A percentile compares a stretch with the other conserved stretches of the same genome.
Conservation (phyloP, 2,329 filamentous ascomycete genomes). For the Exophiala alcalophila region DNA sequence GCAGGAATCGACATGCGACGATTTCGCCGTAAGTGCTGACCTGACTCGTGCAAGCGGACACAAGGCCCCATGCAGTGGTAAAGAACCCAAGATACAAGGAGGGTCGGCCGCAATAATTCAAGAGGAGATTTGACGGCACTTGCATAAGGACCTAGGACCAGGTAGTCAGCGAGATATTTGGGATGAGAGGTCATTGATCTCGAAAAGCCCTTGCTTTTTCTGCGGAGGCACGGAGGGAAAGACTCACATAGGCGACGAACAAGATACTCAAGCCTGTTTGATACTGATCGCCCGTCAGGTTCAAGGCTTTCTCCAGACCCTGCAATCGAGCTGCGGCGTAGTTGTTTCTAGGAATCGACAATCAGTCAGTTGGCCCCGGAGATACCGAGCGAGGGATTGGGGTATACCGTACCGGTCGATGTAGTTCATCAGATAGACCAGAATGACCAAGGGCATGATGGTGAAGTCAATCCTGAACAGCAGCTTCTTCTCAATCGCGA, state of each 20-base stretch:
- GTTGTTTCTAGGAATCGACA: conserved; percentile 44
- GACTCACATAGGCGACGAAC: conserved; percentile 42
- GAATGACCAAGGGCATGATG: conserved; percentile 42
- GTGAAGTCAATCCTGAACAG: conserved; percentile 37
- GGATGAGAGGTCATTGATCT: neutral
- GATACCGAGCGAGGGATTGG: too few species aligned
- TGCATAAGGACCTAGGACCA: conserved; percentile 61
- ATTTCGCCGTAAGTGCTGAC: conserved; percentile 43
- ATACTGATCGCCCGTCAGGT: conserved; percentile 38
- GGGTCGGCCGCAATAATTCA: conserved; percentile 42
- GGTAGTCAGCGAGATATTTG: conserved; percentile 35
- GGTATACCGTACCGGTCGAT: conserved; percentile 43
- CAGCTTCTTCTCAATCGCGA: conserved; percentile 38
- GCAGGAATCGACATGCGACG: conserved; percentile 45
- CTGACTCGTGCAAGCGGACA: conserved; percentile 44
- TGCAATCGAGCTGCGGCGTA: conserved; percentile 46
- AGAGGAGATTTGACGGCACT: conserved; percentile 32
- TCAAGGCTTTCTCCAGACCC: conserved; percentile 41
- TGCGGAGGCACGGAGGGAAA: too few species aligned
- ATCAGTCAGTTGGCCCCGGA: too few species aligned
- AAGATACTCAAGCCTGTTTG: conserved; percentile 31
- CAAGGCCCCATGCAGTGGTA: conserved; percentile 45
- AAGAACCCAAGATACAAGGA: conserved; percentile 47
- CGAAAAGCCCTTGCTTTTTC: too few species aligned
- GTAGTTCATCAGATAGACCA: conserved; percentile 56